These are phyloP conservation scores for Cutaneotrichosporon sp. DNA, from an alignment of 1,284 basidiomycete species.

Conservation along the genomic window DNA sequence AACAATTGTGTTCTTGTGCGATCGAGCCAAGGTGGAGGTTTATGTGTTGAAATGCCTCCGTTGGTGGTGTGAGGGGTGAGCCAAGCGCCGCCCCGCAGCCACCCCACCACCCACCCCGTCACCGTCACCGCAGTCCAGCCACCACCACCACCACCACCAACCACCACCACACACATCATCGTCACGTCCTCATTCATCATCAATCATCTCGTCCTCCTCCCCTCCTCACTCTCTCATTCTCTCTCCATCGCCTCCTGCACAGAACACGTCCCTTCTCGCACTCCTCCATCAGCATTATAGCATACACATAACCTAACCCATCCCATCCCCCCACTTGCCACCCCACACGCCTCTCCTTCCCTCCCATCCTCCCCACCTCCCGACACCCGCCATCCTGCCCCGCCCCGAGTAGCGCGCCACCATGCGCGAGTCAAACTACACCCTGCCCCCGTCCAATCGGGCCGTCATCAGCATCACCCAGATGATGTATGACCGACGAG, in stretches of 20 bases:
- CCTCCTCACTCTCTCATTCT: too few relatives aligned
- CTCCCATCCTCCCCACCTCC: not conserved
- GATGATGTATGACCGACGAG: conserved; percentile 92
- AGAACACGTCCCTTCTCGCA: not conserved
- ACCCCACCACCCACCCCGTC: too few relatives aligned
- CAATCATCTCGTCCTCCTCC: not conserved
- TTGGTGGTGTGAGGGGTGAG: not conserved
- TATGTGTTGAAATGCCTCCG: not conserved
- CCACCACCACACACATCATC: too few relatives aligned
- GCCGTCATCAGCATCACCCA: conserved; percentile 94
- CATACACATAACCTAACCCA: not conserved
- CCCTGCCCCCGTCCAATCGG: conserved; percentile 91
- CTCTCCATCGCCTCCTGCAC: not conserved
- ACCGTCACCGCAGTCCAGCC: too few relatives aligned
- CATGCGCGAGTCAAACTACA: conserved; percentile 98
- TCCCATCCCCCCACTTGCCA: too few relatives aligned
- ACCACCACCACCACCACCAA: too few relatives aligned
- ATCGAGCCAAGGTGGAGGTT: not conserved
- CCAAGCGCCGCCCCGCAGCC: too few relatives aligned
- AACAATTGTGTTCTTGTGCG: not conserved
- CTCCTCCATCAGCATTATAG: not conserved
- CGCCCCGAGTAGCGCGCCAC: not conserved
- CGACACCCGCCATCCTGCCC: not conserved
- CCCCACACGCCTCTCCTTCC: too few relatives aligned
- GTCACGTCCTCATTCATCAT: not conserved